Percentiles rank a stretch among this genome's conserved stretches.
Conservation (phyloP, 176 grass and related monocot species). For the Cenchrus americanus region DNA sequence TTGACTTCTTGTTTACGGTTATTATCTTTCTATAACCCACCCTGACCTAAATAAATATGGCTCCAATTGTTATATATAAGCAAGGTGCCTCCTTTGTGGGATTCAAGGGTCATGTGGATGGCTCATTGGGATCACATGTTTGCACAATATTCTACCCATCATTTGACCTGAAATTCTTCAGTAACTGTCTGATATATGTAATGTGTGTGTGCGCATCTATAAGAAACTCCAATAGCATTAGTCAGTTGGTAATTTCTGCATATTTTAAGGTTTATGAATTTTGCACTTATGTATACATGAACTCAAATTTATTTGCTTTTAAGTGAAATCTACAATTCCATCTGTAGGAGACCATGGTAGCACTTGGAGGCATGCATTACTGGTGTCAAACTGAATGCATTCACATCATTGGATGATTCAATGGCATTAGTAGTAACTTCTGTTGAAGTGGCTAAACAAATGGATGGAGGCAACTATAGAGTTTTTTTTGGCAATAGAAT, state of each 20-base stretch:
- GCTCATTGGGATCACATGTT: background rate
- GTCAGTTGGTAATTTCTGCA: slow-evolving; percentile 7
- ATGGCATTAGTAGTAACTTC: slow-evolving; percentile 48
- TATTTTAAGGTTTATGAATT: slow-evolving; percentile 4
- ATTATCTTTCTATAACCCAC: background rate
- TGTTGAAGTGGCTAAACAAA: slow-evolving; percentile 60
- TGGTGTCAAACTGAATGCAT: slow-evolving; percentile 49
- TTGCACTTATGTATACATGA: slow-evolving; percentile 9
- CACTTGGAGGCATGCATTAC: slow-evolving; percentile 52
- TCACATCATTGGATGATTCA: slow-evolving; percentile 53
- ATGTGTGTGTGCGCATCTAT: background rate
- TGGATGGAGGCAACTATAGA: slow-evolving; percentile 53
- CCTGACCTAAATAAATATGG: background rate
- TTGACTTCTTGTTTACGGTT: background rate
- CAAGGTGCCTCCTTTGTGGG: background rate
- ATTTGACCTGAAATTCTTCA: background rate
- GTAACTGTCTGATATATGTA: background rate
- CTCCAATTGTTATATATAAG: background rate
- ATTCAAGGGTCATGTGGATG: background rate
- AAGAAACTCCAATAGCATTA: background rate
- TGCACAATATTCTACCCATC: background rate
- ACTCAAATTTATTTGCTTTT: slow-evolving; percentile 29
- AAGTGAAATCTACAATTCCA: slow-evolving; percentile 51
- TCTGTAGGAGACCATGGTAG: slow-evolving; percentile 61
- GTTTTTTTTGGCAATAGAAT: slow-evolving; percentile 46